These are phyloP conservation scores for Phalaenopsis equestris DNA, from an alignment of 106 monocot genomes.

Conservation along the genomic window DNA sequence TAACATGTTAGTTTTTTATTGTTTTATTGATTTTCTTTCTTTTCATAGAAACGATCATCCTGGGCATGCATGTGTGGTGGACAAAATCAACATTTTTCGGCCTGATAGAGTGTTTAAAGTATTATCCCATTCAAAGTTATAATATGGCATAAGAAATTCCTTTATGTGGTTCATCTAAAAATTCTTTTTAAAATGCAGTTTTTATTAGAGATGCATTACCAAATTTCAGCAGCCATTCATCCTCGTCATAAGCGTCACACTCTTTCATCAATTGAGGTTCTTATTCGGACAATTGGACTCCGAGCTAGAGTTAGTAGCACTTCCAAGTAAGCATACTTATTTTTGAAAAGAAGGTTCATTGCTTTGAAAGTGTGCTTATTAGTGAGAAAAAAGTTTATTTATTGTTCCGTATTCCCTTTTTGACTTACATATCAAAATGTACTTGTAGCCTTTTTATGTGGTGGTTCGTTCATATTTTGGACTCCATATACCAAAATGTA, in stretches of 20 bases:
- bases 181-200: slow-evolving; percentile 41
- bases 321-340: slow-evolving; percentile 48
- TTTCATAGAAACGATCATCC: slow-evolving; percentile 38
- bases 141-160: background rate
- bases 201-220: slow-evolving; percentile 73
- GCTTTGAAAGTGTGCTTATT: background rate
- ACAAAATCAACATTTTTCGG: slow-evolving; percentile 88
- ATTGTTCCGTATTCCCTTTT: background rate
- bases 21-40: slow-evolving; percentile 1
- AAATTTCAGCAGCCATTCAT: slow-evolving; percentile 58
- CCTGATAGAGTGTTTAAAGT: slow-evolving; percentile 95
- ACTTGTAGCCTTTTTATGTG: background rate
- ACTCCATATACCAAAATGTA: no score
- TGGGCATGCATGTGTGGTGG: slow-evolving; percentile 29
- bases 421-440: background rate
- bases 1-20: background rate
- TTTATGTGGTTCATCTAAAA: background rate
- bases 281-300: slow-evolving; percentile 60
- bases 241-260: slow-evolving; percentile 61
- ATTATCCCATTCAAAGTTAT: background rate
- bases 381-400: background rate
- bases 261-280: slow-evolving; percentile 62
- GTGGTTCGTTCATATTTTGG: no score
- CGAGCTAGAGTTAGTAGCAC: slow-evolving; percentile 64
- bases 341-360: background rate